Base-by-base conservation (phyloP, 1,284 basidiomycete genomes). In the Athelia sp. region DNA sequence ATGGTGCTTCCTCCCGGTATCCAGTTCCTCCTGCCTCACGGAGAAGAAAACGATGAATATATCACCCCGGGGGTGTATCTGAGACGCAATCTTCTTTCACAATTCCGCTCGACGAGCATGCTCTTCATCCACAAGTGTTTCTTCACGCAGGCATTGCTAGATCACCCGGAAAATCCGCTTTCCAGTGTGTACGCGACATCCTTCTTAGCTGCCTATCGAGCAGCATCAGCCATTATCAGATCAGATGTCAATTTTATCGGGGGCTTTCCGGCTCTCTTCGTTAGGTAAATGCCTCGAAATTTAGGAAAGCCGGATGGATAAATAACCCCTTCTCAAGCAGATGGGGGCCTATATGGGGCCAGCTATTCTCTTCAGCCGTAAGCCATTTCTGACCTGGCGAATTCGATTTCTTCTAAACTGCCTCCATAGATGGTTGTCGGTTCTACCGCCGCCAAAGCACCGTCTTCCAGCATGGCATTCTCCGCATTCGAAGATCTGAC, bases 381-480 rank as follows among this genome's bases (percentile, higher is more conserved):
- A 34, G 32, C 17, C 11, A 11, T 11, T 34, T n/a, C n/a, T n/a
- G n/a, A n/a, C n/a, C n/a, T n/a, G n/a, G 11, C 32, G 13, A 13
- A 35, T 13, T 11, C n/a, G n/a, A 11, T n/a, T 13, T n/a, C 11
- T n/a, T n/a, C n/a, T n/a, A n/a, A n/a, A n/a, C n/a, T n/a, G n/a
- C n/a, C n/a, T n/a, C 47, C 6, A 18, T 52, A 80, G 79, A 70
- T 82, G 35, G 78, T 81, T 35, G 78, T 81, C 3, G 79, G 79
- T 15, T 68, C 66, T 26, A 81, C 82, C 36, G 76, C 76, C 9
- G 75, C 75, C 18, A 72, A 76, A 36, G 74, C 79, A 3, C 79
- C 80, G 4, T 71, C 76, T n/a, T 81, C 79, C 23, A 74, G 70
- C 43, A 79, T 82, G 74, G 77, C 78, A 29, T 66, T 78, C 6